Conservation (phyloP, 2,329 filamentous ascomycete species). For the Clarireedia monteithiana region DNA sequence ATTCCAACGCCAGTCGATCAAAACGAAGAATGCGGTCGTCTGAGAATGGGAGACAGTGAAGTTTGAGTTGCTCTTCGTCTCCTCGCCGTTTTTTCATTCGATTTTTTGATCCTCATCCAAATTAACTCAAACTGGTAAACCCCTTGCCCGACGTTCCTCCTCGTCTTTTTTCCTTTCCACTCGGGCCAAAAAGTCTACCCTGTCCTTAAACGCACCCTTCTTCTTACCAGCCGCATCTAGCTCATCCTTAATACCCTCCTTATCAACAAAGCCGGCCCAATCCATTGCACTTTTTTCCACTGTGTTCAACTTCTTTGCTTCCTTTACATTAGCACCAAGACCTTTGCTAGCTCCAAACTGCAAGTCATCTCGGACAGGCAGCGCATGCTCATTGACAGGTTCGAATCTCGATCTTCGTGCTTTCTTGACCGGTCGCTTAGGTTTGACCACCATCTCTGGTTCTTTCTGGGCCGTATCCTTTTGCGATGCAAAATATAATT, state of each 20-base stretch:
- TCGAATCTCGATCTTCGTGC: conserved; percentile 53
- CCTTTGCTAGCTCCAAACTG: conserved; percentile 44
- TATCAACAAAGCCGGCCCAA: conserved; percentile 65
- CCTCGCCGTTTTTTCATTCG: no score
- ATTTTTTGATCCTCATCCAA: no score
- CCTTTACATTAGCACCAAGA: conserved; percentile 32
- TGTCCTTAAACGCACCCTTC: conserved; percentile 53
- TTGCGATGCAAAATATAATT: conserved; percentile 51
- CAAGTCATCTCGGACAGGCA: conserved; percentile 35
- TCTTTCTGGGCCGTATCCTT: not conserved
- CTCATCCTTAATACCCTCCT: conserved; percentile 64
- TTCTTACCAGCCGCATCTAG: conserved; percentile 56
- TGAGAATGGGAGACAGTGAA: no score
- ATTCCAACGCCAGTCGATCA: no score
- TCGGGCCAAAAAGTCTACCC: conserved; percentile 58
- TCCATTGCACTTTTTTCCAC: conserved; percentile 68
- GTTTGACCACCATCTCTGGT: conserved; percentile 17
- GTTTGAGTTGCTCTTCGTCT: no score
- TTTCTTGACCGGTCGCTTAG: conserved; percentile 28
- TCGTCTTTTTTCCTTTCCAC: conserved; percentile 56
- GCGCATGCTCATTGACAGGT: conserved; percentile 32
- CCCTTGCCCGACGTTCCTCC: conserved; percentile 47
- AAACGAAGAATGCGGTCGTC: no score
- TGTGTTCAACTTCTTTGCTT: conserved; percentile 57
- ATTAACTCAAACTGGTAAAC: conserved; percentile 12